Base-by-base conservation (phyloP, 2,329 filamentous ascomycete genomes). In the Fusarium tjaetaba region DNA sequence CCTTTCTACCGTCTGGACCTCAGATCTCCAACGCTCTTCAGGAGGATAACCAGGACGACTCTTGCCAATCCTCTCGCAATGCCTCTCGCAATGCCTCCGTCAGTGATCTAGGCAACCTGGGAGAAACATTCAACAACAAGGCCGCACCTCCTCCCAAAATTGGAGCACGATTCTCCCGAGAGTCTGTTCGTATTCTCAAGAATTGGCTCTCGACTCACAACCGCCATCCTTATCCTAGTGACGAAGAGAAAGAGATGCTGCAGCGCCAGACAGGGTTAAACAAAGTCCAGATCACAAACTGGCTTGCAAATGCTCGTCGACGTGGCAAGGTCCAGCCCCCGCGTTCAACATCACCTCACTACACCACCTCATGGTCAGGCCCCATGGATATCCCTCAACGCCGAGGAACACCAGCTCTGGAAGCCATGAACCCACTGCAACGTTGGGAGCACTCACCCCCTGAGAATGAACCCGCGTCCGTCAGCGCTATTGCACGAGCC, bases 231-330 rank as follows among this genome's bases (percentile, higher is more conserved):
- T 98, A 97, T 79, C 95, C 95, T 10, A 95, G 90, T 39, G 94
- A 97, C 48, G 91, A 94, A 66, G 94, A 97, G 79, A 97, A 96
- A 79, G 93, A 95, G 74, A 88, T 90, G 70, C 86, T 98, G 32
- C 92, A 94, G 81, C 87, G 89, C 52, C 89, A 93, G 76, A 97
- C 95, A 2, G 94, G 94, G 13, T 86, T 98, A 45, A 95, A 90
- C 80, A 90, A 94, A 77, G 92, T 88, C 20, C 95, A 98, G 79
- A 96, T 97, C 76, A 92, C 92, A 16, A 97, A 97, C 80, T 97
- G 95, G 95, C 89, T 97, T 52, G 95, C 95, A 67, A 97, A 97
- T 81, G 94, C 94, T 65, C 91, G 95, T 48, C 90, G 95, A 64
- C 89, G 95, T 71, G 92, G 93, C 76, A 97, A 97, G 84, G 90